Conservation (phyloP, 768 basidiomycete genomes). For the Boletus reticulatus region DNA sequence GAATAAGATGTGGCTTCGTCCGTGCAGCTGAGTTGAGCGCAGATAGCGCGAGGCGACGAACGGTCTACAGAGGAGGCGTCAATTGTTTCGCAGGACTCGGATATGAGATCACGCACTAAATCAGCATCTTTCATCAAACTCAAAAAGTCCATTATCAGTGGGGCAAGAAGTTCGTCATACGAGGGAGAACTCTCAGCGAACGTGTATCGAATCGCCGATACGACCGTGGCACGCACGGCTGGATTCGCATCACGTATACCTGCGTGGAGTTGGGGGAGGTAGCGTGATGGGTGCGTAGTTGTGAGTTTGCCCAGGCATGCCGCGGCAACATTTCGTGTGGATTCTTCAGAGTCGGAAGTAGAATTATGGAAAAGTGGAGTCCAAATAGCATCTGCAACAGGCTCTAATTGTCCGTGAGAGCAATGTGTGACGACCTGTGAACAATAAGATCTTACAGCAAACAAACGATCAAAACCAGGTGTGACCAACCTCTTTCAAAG, state of each 20-base stretch:
- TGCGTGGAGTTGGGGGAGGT: conserved; percentile 89
- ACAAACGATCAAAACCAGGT: not conserved
- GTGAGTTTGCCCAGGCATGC: conserved; percentile 96
- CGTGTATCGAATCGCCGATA: conserved; percentile 87
- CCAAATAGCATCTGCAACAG: conserved; percentile 89
- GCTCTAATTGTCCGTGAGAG: conserved; percentile 78
- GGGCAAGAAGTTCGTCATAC: conserved; percentile 89
- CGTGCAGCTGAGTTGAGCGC: conserved; percentile 93
- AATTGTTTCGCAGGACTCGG: not conserved
- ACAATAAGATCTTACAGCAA: not conserved
- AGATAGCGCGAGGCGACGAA: conserved; percentile 86
- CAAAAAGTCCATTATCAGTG: conserved; percentile 87
- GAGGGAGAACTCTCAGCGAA: conserved; percentile 84
- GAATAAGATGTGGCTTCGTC: conserved; percentile 88
- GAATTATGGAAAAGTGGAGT: conserved; percentile 89
- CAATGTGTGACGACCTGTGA: conserved; percentile 87
- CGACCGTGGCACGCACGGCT: conserved; percentile 80
- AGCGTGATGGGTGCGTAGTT: conserved; percentile 85
- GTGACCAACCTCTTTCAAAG: conserved; percentile 78
- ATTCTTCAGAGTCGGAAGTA: conserved; percentile 79
- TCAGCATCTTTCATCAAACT: conserved; percentile 87
- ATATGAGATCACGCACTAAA: conserved; percentile 50
- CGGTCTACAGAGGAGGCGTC: conserved; percentile 53
- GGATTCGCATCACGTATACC: conserved; percentile 68
- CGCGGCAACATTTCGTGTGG: conserved; percentile 90